Evolutionary conservation across 2,329 filamentous ascomycete species (phyloP).

Genomic region (Rhinocladiella similis): DNA sequence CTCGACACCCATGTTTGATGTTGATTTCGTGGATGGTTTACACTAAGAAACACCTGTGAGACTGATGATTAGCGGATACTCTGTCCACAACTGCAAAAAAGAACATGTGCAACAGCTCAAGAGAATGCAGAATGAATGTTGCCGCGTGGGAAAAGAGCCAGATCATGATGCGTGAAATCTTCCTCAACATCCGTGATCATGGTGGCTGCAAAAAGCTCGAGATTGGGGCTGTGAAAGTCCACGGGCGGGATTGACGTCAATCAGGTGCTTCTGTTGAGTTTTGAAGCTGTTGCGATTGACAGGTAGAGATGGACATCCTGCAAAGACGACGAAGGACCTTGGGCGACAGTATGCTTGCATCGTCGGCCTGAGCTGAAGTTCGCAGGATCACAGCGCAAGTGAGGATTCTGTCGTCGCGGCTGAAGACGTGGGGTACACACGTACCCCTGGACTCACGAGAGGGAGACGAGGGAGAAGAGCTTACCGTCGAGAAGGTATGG

Average conservation of each 20-base stretch:
- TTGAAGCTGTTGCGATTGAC: background rate
- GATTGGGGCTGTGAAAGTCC: conserved; percentile 6
- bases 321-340: conserved; percentile 1
- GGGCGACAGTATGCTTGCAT: conserved; percentile 2
- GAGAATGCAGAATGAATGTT: background rate
- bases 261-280: conserved; percentile 13
- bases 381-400: conserved; percentile 9
- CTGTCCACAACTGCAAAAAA: background rate
- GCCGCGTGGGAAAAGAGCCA: background rate
- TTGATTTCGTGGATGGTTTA: conserved; percentile 7
- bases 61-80: conserved; percentile 16
- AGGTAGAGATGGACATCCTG: background rate
- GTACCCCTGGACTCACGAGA: conserved; percentile 14
- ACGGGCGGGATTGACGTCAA: conserved; percentile 23
- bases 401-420: conserved; percentile 9
- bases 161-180: background rate
- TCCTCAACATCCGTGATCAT: conserved; percentile 6
- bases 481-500: conserved; percentile 20
- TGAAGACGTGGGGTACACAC: conserved; percentile 23
- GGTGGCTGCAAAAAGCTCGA: conserved; percentile 2
- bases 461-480: conserved; percentile 15
- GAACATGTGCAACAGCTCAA: background rate
- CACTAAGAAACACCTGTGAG: conserved; percentile 20
- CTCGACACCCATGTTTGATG: conserved; percentile 92
- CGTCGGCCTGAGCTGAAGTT: conserved; percentile 2